These are phyloP conservation scores for Gorgonomyces haynaldii DNA, from an alignment of 192 early-diverging fungal species.

Conservation along the genomic window DNA sequence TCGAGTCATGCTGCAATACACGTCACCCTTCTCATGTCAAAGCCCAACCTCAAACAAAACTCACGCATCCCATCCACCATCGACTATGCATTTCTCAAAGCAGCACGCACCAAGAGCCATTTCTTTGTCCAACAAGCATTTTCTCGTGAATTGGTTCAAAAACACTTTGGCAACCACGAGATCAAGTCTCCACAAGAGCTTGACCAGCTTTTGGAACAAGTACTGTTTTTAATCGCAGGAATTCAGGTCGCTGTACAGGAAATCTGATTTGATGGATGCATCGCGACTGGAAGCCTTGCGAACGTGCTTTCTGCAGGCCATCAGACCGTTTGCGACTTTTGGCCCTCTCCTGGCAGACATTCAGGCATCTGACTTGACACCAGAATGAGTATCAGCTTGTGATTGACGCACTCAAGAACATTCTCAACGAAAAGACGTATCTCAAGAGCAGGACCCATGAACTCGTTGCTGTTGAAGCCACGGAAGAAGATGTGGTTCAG, in stretches of 20 bases:
- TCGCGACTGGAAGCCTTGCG: background rate
- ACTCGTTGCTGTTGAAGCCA: background rate
- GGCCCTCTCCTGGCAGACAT: background rate
- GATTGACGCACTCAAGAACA: background rate
- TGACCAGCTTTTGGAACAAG: background rate
- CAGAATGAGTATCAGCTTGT: background rate
- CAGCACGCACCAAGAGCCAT: background rate
- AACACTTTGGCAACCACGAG: background rate
- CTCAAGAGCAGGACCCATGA: constrained; percentile 1
- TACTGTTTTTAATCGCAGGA: background rate
- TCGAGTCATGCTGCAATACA: no score
- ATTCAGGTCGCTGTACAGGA: background rate
- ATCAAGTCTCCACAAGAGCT: background rate
- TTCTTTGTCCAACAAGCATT: background rate
- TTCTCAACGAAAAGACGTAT: background rate
- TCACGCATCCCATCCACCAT: no score
- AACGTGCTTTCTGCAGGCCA: background rate
- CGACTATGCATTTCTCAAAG: constrained; percentile 1
- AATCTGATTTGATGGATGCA: background rate
- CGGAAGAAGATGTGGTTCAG: background rate
- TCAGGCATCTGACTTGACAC: background rate
- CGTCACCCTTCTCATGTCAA: no score
- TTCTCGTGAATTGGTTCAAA: background rate
- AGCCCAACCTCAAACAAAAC: no score
- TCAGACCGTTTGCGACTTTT: background rate